These are phyloP conservation scores for Boletus eberwhitei DNA, from an alignment of 768 basidiomycete genomes.

Conservation along the genomic window DNA sequence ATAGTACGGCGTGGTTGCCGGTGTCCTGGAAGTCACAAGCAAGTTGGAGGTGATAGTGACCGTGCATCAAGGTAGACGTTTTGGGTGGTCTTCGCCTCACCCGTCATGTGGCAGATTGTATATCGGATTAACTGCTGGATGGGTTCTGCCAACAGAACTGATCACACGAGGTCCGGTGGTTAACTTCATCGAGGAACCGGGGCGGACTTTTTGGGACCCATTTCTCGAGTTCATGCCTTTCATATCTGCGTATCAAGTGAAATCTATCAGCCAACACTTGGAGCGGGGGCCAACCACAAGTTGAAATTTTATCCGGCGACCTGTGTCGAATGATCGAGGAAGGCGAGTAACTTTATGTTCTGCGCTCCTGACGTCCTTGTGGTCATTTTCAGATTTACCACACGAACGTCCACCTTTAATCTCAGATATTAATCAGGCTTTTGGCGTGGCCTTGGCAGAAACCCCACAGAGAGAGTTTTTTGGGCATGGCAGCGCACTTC, in stretches of 20 bases:
- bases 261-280: neutral
- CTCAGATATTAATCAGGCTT: too few relatives aligned
- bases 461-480: too few relatives aligned
- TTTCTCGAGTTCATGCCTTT: constrained; percentile 1
- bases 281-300: neutral
- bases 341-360: too few relatives aligned
- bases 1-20: constrained; percentile 5
- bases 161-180: neutral
- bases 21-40: neutral
- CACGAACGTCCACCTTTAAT: too few relatives aligned
- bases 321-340: too few relatives aligned
- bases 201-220: too few relatives aligned
- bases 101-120: neutral
- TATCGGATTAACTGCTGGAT: neutral
- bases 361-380: too few relatives aligned
- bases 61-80: too few relatives aligned
- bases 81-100: neutral
- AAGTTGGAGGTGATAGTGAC: neutral
- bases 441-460: too few relatives aligned
- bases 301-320: too few relatives aligned
- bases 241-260: constrained; percentile 20
- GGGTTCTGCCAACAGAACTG: neutral
- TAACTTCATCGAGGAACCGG: neutral
- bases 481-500: too few relatives aligned
- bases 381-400: too few relatives aligned